A percentile compares a stretch with the other conserved stretches of the same genome.
These are phyloP conservation scores for Trichocomaceae sp. DNA, from an alignment of 2,329 filamentous ascomycete species.

Conservation along the genomic window DNA sequence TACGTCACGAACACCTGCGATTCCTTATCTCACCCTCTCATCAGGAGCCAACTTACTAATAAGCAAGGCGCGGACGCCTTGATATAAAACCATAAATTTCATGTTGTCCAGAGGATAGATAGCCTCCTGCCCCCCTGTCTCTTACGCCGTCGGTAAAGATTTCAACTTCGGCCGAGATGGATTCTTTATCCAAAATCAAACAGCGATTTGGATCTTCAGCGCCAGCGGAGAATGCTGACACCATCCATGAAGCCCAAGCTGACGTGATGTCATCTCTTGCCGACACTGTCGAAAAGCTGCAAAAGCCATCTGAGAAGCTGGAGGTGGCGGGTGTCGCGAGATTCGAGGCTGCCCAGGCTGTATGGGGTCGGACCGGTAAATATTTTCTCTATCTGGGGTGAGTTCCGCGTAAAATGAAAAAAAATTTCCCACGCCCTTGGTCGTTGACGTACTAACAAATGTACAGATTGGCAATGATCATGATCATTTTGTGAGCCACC, in stretches of 20 bases:
- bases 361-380: constrained; percentile 26
- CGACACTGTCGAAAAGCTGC: constrained; percentile 2
- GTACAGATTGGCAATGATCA: constrained; percentile 24
- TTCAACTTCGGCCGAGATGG: background rate
- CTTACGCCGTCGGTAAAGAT: background rate
- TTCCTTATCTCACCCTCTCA: background rate
- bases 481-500: constrained; percentile 24
- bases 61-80: background rate
- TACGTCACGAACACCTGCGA: background rate
- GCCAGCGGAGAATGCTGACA: background rate
- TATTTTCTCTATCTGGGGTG: constrained; percentile 26
- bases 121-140: background rate
- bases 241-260: background rate
- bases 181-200: background rate
- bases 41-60: background rate
- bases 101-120: background rate
- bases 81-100: background rate
- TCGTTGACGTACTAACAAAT: background rate
- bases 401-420: background rate
- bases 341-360: constrained; percentile 24
- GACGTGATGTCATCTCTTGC: background rate
- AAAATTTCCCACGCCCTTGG: background rate
- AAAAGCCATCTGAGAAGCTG: constrained; percentile 3
- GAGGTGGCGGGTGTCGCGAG: constrained; percentile 21
- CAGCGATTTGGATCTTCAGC: background rate